Base-by-base conservation (phyloP, 768 basidiomycete genomes). In the Termitomyces sp. region DNA sequence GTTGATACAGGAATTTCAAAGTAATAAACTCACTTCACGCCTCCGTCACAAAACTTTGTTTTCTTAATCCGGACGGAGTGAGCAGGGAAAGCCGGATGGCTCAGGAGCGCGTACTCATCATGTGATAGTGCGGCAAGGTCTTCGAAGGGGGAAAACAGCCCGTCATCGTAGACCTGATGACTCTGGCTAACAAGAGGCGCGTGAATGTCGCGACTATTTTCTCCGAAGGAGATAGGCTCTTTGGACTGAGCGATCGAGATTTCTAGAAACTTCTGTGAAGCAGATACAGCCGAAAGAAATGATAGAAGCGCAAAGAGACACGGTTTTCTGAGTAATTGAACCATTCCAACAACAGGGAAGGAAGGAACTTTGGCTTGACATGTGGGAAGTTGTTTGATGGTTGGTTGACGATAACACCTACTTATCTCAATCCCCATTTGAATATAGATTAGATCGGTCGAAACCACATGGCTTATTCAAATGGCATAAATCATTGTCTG, bases 51-150 rank as follows among this genome's bases (percentile, higher is more conserved):
- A 62, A 86, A 84, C 16, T 70, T 66, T 9, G 76, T 77, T 67
- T 81, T 84, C 72, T 84, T 86, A 62, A 86, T 74, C n/a, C 84
- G 73, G 15, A 86, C 79, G 42, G 74, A 69, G 57, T 85, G 74
- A 26, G 71, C 64, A 20, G 82, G 82, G 61, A 83, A 84, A 22
- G 65, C 64, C 0, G 84, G 80, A 65, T 83, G 82, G 4, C 60
- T 64, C 41, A 81, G 61, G 1, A 72, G 62, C 3, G 77, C 73
- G 50, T 76, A 80, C 5, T 65, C 60, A 37, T 64, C 56, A 37
- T 68, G 66, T 7, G 76, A 72, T 20, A 78, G 66, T 9, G 65
- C 24, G 31, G 69, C 68, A 5, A 77, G 64, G 28, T 72, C 64
- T 55, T 73, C 74, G 0, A 69, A 29, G 7, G 77, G 73, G 3